phyloP scores from a whole-genome alignment of 23 red algal genomes.

The Agarophyton chilense region DNA sequence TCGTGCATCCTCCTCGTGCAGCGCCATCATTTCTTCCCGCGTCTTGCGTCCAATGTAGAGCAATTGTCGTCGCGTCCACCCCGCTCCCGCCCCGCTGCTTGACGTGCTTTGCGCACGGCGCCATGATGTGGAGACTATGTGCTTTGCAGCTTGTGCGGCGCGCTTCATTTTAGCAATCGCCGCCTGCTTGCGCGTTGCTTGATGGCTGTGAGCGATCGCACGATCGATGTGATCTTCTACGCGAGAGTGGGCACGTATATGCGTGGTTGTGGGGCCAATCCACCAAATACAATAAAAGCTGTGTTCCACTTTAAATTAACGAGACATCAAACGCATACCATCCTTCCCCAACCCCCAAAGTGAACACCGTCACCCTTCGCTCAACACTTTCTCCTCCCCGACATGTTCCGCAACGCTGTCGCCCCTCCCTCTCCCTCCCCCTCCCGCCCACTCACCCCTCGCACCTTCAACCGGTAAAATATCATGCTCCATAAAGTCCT shows the following conservation, averaged over 20 bases:
- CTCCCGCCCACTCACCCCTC: background rate
- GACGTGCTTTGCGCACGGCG: background rate
- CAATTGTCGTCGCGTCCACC: background rate
- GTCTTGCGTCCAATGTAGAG: constrained; percentile 4
- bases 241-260: too few relatives aligned
- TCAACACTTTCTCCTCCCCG: background rate
- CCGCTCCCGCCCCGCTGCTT: background rate
- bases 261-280: too few relatives aligned
- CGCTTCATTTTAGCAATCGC: too few relatives aligned
- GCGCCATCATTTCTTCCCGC: constrained; percentile 35
- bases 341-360: too few relatives aligned
- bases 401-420: background rate
- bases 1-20: constrained; percentile 37
- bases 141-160: too few relatives aligned
- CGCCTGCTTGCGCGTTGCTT: too few relatives aligned
- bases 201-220: too few relatives aligned
- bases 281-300: too few relatives aligned
- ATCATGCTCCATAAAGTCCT: constrained; percentile 72
- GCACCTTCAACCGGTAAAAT: background rate
- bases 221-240: too few relatives aligned
- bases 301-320: too few relatives aligned
- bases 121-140: background rate
- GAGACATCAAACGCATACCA: too few relatives aligned
- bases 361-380: background rate
- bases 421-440: background rate